Base-by-base conservation (phyloP, 106 monocot genomes). In the Dendrobium officinale region DNA sequence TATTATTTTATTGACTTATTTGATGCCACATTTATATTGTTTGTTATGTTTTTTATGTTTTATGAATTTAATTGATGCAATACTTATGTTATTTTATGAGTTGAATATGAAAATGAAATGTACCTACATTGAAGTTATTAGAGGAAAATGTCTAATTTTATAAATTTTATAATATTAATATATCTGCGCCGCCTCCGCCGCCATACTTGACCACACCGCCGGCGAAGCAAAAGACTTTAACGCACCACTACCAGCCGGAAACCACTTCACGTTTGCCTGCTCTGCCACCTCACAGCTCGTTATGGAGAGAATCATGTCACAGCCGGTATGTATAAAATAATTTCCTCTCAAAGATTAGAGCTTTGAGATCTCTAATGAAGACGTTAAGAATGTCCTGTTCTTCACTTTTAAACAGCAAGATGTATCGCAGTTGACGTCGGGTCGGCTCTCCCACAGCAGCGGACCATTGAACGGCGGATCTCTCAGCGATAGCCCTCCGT, bases 361-460 rank as follows among this genome's bases (percentile, higher is more conserved):
- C 51, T 51, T 66, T 24, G 64, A 26, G 9, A 22, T 66, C 64
- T 51, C 51, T 13, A 11, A 22, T 6, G 20, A 26, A 66, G 64
- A 24, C 1, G 22, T 66, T 66, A 24, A 66, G 0, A 0, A n/a
- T 24, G 10, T 2, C 26, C 64, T 26, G 26, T 24, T 66, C 22
- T 66, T 33, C 3, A n/a, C 13, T 15, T 72, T 2, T 29, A 9
- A 29, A 72, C 72, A 85, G 87, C 88, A 96, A 84, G 96, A 96
- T 17, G 83, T 89, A 20, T 92, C 96, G 11, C 93, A 90, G 9
- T 84, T 90, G 18, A 86, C 92, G 0, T 90, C 94, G 4, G 93
- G 92, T 13, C 79, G 96, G 72, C 90, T 97, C 61, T 97, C 96
- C 2, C 93, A 97, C 90, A 93, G 96, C 90, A 96, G 93, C 55